phyloP scores from a whole-genome alignment of 176 grass and related monocot genomes.

The Saccharum officinarum region DNA sequence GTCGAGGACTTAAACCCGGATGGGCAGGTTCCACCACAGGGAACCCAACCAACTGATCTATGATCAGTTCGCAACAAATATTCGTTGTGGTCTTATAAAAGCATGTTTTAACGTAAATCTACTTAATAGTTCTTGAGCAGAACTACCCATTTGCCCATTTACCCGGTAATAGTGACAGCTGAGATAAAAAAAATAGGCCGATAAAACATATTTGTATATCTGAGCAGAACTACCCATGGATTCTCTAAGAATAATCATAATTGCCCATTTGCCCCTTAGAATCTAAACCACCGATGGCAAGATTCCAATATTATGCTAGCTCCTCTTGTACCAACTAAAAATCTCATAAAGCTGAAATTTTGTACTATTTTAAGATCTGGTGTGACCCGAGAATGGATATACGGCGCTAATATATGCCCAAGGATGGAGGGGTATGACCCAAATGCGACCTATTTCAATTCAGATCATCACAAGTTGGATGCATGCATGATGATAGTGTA shows the following conservation, averaged over 20 bases:
- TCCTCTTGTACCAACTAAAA: constrained; percentile 42
- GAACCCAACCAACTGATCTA: no score
- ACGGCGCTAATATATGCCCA: constrained; percentile 12
- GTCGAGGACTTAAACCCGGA: no score
- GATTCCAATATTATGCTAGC: constrained; percentile 28
- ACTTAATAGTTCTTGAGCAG: no score
- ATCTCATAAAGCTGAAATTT: constrained; percentile 34
- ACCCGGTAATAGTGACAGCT: background rate
- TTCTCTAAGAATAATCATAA: constrained; percentile 25
- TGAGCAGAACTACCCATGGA: background rate
- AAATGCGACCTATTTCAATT: constrained; percentile 34
- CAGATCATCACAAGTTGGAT: constrained; percentile 40
- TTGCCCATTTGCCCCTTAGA: constrained; percentile 27
- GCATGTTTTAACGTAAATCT: no score
- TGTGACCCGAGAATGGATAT: constrained; percentile 27
- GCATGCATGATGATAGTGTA: constrained; percentile 34
- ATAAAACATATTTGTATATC: background rate
- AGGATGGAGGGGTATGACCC: constrained; percentile 15
- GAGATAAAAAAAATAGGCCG: background rate
- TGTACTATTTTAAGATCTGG: constrained; percentile 9
- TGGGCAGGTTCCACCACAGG: no score
- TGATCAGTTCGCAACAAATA: no score
- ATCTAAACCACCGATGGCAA: constrained; percentile 38
- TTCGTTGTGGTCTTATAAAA: no score
- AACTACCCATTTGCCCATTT: no score